Base-by-base conservation (phyloP, 768 basidiomycete species). In the Peribolospora baueri region DNA sequence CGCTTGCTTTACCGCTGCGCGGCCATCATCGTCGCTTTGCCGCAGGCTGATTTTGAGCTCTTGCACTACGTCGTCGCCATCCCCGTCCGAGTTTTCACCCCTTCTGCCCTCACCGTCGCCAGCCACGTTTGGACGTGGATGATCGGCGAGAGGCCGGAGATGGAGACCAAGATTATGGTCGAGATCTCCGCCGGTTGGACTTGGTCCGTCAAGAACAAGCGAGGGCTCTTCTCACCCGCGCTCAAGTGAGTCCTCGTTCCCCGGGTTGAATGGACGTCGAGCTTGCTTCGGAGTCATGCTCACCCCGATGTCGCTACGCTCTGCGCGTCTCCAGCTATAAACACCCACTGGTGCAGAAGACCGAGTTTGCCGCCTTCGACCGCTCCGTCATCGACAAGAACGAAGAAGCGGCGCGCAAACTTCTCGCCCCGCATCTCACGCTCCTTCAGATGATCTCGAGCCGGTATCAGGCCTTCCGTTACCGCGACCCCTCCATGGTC, bases 101-200 rank as follows among this genome's bases (percentile, higher is more conserved):
- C 88, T 1, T 71, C 83, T 4, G 78, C 87, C 1, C 77, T 95
- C 55, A 75, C 84, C 11, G 77, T 84, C 2, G 90, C 85, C 0
- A 80, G 88, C 47, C 88, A 97, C 64, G 81, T 82, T 7, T 97
- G 93, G 93, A 86, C 82, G 3, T 95, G 90, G 90, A 74, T 93
- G 0, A 81, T 93, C 53, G 78, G 83, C 10, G 83, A 91, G 65
- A 77, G 84, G 56, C 79, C 84, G 0, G 75, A 75, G 50, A 71
- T 82, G 8, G 90, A 95, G 67, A 76, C 88, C 50, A 77, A 79
- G 2, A 67, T 95, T 14, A 81, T 95, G 74, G 71, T 77, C 4
- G 88, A 95, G 62, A 76, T 97, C 51, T 70, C 84, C 49, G 76
- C 83, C 3, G 82, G 83, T 3, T 98, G 93, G 93, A 74, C 80